Evolutionary conservation across 2,329 filamentous ascomycete species (phyloP).

Genomic region (Corniculantispora saksenae): DNA sequence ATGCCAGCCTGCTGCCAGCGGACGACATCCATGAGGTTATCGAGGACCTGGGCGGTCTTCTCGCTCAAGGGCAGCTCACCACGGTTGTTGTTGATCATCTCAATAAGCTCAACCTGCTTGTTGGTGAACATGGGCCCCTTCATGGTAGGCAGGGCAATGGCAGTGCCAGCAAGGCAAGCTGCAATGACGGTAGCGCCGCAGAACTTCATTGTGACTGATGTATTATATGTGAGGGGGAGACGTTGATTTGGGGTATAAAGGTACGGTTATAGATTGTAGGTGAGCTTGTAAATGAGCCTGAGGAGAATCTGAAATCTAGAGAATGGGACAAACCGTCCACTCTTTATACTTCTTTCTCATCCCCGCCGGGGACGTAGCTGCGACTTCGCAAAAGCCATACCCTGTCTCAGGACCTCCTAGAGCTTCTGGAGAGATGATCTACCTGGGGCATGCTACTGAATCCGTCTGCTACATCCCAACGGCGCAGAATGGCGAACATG

Average conservation of each 20-base stretch:
- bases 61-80: not conserved
- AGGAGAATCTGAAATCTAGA: not conserved
- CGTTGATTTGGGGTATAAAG: not conserved
- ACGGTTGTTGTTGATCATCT: conserved; percentile 9
- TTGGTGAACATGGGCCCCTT: conserved; percentile 4
- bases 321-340: not conserved
- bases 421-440: not conserved
- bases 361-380: not conserved
- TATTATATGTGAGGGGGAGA: not conserved
- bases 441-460: not conserved
- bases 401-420: not conserved
- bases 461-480: not conserved
- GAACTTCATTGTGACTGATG: conserved; percentile 11
- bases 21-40: not conserved
- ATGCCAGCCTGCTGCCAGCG: not conserved
- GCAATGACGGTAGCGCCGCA: conserved; percentile 2
- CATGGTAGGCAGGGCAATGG: conserved; percentile 4
- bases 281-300: not conserved
- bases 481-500: too few species aligned
- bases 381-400: too few species aligned
- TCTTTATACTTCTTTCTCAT: not conserved
- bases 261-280: not conserved
- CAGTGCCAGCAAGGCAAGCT: conserved; percentile 10
- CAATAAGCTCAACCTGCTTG: conserved; percentile 1
- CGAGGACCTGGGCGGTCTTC: not conserved